These are phyloP conservation scores for Chenopodium berlandieri DNA, from an alignment of 148 eudicot species.

Conservation along the genomic window DNA sequence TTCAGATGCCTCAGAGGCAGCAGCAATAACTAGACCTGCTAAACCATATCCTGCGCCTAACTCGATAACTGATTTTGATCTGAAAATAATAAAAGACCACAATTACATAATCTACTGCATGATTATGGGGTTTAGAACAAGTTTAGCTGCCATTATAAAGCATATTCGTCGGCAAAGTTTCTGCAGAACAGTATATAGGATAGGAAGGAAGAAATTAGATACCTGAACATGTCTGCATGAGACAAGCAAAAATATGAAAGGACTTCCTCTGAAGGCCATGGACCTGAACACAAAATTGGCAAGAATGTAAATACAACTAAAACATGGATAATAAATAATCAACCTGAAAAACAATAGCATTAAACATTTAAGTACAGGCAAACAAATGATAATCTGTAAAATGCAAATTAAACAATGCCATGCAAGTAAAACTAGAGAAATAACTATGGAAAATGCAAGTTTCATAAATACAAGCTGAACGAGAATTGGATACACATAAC, in stretches of 20 bases:
- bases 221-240: conserved; percentile 74
- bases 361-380: no score
- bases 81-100: conserved; percentile 24
- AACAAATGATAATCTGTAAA: neutral
- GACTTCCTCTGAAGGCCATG: conserved; percentile 96
- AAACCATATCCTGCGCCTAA: conserved; percentile 91
- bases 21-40: conserved; percentile 80
- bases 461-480: neutral
- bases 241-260: conserved; percentile 82
- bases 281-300: conserved; percentile 43
- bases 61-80: conserved; percentile 74
- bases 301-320: neutral
- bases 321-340: neutral
- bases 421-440: neutral
- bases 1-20: conserved; percentile 66
- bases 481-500: neutral
- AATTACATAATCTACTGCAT: conserved; percentile 2
- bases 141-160: neutral
- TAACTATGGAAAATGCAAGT: neutral
- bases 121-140: neutral
- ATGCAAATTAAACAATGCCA: neutral
- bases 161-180: neutral
- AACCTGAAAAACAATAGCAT: no score
- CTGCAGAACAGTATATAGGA: neutral
- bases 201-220: neutral